Evolutionary conservation across 306 rosid species (phyloP).

Genomic region (Pterocarpus macrocarpus): DNA sequence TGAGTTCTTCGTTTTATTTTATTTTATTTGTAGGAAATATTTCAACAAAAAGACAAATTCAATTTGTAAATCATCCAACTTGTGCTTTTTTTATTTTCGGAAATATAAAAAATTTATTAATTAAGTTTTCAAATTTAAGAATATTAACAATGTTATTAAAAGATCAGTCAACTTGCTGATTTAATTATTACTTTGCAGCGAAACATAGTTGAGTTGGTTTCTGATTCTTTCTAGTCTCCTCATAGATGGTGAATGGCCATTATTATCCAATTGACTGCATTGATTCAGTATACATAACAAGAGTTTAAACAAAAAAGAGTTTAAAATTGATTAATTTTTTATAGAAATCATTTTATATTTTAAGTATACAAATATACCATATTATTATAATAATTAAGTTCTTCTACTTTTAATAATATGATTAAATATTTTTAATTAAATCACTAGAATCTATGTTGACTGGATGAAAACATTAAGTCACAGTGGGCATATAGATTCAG

Average conservation of each 20-base stretch:
- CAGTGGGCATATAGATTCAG: too few relatives aligned
- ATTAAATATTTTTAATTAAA: too few relatives aligned
- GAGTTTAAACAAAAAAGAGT: background rate
- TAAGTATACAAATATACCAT: background rate
- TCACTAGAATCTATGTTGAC: background rate
- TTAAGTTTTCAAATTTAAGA: background rate
- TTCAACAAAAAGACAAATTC: constrained; percentile 5
- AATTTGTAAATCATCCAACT: constrained; percentile 4
- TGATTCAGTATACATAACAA: background rate
- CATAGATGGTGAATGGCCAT: background rate
- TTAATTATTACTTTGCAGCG: background rate
- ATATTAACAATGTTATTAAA: background rate
- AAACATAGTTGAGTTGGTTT: background rate
- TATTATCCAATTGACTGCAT: background rate
- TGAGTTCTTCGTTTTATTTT: background rate
- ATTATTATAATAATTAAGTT: too few relatives aligned
- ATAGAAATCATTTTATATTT: background rate
- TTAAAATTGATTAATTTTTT: background rate
- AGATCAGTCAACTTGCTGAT: background rate
- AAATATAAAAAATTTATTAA: background rate
- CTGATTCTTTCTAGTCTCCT: background rate
- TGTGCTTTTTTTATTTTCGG: constrained; percentile 29
- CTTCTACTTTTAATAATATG: too few relatives aligned
- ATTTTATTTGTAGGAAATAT: background rate
- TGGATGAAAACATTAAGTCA: background rate